These are phyloP conservation scores for Xerocomus brunneocitrinus DNA, from an alignment of 768 basidiomycete species.

Conservation along the genomic window DNA sequence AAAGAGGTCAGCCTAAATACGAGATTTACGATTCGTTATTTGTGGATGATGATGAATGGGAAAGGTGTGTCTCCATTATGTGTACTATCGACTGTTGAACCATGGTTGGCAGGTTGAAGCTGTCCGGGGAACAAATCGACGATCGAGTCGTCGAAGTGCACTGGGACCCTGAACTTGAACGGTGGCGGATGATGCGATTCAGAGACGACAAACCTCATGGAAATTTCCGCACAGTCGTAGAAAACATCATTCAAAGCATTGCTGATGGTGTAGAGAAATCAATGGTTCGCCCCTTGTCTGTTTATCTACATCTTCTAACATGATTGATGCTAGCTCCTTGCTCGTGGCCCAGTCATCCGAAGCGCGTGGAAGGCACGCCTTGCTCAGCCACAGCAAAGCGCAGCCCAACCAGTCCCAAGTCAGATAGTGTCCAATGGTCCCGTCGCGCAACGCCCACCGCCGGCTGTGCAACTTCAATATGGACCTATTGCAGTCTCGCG, in stretches of 20 bases:
- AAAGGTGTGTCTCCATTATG: conserved; percentile 52
- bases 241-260: conserved; percentile 87
- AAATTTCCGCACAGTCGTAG: conserved; percentile 80
- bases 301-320: conserved; percentile 8
- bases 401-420: conserved; percentile 19
- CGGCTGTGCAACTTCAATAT: conserved; percentile 37
- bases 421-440: conserved; percentile 21
- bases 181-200: conserved; percentile 92
- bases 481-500: conserved; percentile 60
- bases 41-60: conserved; percentile 91
- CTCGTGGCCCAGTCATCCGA: conserved; percentile 58
- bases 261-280: conserved; percentile 92
- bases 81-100: neutral
- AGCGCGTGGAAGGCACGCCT: conserved; percentile 71
- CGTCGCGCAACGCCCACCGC: conserved; percentile 17
- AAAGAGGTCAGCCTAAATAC: conserved; percentile 52
- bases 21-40: conserved; percentile 83
- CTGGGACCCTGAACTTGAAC: conserved; percentile 66
- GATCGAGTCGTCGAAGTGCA: conserved; percentile 93
- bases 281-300: conserved; percentile 46
- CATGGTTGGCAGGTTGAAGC: conserved; percentile 63
- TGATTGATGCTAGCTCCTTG: conserved; percentile 52
- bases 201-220: conserved; percentile 92
- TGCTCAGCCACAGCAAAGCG: conserved; percentile 33
- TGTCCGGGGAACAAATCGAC: conserved; percentile 80